Conservation (phyloP, 257 asterid species). For the Prunella vulgaris region DNA sequence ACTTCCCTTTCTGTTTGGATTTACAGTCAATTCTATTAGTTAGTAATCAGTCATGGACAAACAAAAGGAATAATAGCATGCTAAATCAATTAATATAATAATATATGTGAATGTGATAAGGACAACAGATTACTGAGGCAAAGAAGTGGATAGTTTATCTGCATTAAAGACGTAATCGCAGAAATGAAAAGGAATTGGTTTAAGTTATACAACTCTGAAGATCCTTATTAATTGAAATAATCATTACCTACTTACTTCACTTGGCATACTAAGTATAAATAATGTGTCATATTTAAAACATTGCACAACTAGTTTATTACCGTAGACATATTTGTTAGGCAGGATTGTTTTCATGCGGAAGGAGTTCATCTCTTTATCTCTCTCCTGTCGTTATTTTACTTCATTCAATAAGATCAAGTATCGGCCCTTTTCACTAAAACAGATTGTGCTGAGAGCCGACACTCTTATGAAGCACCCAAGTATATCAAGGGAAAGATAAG, state of each 20-base stretch:
- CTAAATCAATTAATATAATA: neutral
- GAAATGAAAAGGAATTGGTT: no score
- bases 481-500: slow-evolving; percentile 5
- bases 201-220: neutral
- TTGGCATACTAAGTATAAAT: neutral
- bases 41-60: neutral
- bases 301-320: neutral
- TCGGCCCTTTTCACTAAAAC: neutral
- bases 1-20: neutral
- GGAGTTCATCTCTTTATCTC: neutral
- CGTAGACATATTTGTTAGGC: neutral
- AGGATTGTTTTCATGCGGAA: neutral
- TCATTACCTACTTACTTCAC: neutral
- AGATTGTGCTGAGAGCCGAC: neutral
- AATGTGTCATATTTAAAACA: no score
- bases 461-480: slow-evolving; percentile 7
- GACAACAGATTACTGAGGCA: neutral
- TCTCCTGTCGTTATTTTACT: neutral
- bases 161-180: no score
- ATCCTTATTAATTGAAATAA: neutral
- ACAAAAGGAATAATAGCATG: neutral
- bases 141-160: neutral
- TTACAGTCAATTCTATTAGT: neutral
- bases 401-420: neutral
- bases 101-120: neutral